Percentiles rank a stretch among this genome's conserved stretches.
Evolutionary conservation across 805 yeast species (phyloP).

Genomic region (Ogataea nitratoaversa): DNA sequence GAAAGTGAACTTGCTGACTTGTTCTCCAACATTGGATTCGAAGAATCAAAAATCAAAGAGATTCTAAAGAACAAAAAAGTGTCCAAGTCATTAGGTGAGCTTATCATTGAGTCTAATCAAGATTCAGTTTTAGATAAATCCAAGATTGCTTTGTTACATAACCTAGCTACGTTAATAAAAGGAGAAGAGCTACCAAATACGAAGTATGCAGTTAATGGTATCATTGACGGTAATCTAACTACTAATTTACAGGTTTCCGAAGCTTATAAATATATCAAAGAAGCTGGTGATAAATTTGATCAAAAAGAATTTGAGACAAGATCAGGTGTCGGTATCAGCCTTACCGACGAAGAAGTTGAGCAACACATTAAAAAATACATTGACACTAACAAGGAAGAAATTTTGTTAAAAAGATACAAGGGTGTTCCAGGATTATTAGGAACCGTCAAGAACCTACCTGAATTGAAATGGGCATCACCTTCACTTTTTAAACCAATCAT

Average conservation of each 20-base stretch:
- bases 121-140: constrained; percentile 48
- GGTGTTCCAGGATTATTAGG: constrained; percentile 74
- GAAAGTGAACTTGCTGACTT: constrained; percentile 28
- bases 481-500: constrained; percentile 80
- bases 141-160: constrained; percentile 63
- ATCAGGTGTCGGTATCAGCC: constrained; percentile 78
- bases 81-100: constrained; percentile 58
- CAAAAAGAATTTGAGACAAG: constrained; percentile 52
- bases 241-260: constrained; percentile 74
- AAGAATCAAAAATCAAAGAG: constrained; percentile 72
- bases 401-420: constrained; percentile 72
- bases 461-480: constrained; percentile 90
- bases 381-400: constrained; percentile 50
- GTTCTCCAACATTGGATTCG: constrained; percentile 55
- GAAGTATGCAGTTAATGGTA: constrained; percentile 51
- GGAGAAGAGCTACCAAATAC: constrained; percentile 50
- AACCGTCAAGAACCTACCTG: constrained; percentile 66
- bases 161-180: constrained; percentile 70
- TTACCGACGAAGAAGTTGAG: constrained; percentile 63
- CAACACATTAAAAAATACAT: constrained; percentile 56
- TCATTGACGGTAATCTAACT: constrained; percentile 59
- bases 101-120: constrained; percentile 43
- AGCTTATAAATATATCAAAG: constrained; percentile 69
- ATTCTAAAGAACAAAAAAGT: constrained; percentile 84
- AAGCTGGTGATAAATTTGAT: constrained; percentile 40